Conservation (phyloP, 1,284 basidiomycete genomes). For the Stereum hirsutum region DNA sequence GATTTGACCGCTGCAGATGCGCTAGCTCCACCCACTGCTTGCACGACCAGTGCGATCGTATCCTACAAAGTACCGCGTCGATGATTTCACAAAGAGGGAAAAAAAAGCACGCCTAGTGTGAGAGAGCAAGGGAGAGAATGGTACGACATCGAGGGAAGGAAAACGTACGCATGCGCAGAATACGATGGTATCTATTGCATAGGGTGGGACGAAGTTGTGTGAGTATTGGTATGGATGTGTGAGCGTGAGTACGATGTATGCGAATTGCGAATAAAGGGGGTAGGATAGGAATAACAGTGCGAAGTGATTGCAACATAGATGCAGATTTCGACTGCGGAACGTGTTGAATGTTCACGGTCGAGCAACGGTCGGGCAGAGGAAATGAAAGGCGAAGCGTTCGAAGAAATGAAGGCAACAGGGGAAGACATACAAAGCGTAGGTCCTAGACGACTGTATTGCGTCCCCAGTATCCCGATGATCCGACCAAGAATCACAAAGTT, state of each 20-base stretch:
- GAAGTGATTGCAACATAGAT: too few relatives aligned
- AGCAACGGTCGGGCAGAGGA: too few relatives aligned
- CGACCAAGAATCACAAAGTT: conserved; percentile 38
- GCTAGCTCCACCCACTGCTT: conserved; percentile 29
- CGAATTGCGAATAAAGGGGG: too few relatives aligned
- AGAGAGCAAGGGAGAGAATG: too few relatives aligned
- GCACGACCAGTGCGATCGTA: conserved; percentile 27
- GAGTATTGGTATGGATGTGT: too few relatives aligned
- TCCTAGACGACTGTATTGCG: conserved; percentile 29
- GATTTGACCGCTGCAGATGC: conserved; percentile 1
- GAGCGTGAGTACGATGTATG: too few relatives aligned
- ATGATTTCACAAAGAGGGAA: background rate
- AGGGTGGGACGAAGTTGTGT: too few relatives aligned
- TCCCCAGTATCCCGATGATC: conserved; percentile 29
- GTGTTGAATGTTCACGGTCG: too few relatives aligned
- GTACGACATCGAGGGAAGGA: background rate
- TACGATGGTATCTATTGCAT: conserved; percentile 4
- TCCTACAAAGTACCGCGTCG: conserved; percentile 14
- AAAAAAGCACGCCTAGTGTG: background rate
- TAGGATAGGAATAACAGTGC: too few relatives aligned
- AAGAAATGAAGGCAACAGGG: background rate
- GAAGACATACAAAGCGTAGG: conserved; percentile 19
- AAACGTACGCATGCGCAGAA: conserved; percentile 3
- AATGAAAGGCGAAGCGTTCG: background rate
- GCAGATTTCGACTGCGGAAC: too few relatives aligned